Conservation (phyloP, 176 grass and related monocot species). For the Cenchrus purpureus region DNA sequence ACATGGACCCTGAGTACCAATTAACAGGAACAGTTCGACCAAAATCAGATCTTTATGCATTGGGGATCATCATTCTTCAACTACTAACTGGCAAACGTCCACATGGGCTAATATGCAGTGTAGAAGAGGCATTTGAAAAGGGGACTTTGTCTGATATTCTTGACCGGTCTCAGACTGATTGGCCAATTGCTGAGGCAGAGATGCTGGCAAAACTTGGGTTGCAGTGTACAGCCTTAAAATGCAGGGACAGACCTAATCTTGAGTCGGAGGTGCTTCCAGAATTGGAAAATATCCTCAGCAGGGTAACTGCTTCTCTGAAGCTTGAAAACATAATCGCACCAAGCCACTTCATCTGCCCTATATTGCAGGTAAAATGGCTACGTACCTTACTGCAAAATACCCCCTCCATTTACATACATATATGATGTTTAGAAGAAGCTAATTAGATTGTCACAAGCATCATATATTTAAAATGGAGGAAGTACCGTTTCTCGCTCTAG, state of each 20-base stretch:
- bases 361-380: slow-evolving; percentile 62
- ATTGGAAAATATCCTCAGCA: slow-evolving; percentile 69
- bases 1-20: slow-evolving; percentile 97
- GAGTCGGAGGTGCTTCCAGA: slow-evolving; percentile 74
- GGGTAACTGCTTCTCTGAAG: slow-evolving; percentile 45
- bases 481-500: background rate
- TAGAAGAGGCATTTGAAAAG: slow-evolving; percentile 56
- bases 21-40: slow-evolving; percentile 85
- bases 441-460: too few species aligned
- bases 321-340: slow-evolving; percentile 42
- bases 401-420: too few species aligned
- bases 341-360: slow-evolving; percentile 83
- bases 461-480: too few species aligned
- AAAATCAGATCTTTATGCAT: slow-evolving; percentile 88
- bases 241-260: slow-evolving; percentile 77
- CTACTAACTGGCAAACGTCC: slow-evolving; percentile 67
- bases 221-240: slow-evolving; percentile 63
- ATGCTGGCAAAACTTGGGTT: slow-evolving; percentile 73
- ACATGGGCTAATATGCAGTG: slow-evolving; percentile 55
- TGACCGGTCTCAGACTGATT: slow-evolving; percentile 64
- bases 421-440: too few species aligned
- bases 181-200: slow-evolving; percentile 69
- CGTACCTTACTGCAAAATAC: background rate
- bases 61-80: slow-evolving; percentile 83
- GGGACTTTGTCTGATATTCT: slow-evolving; percentile 53